phyloP scores from a whole-genome alignment of 2,329 filamentous ascomycete genomes.

The Akanthomyces uredinophilus region DNA sequence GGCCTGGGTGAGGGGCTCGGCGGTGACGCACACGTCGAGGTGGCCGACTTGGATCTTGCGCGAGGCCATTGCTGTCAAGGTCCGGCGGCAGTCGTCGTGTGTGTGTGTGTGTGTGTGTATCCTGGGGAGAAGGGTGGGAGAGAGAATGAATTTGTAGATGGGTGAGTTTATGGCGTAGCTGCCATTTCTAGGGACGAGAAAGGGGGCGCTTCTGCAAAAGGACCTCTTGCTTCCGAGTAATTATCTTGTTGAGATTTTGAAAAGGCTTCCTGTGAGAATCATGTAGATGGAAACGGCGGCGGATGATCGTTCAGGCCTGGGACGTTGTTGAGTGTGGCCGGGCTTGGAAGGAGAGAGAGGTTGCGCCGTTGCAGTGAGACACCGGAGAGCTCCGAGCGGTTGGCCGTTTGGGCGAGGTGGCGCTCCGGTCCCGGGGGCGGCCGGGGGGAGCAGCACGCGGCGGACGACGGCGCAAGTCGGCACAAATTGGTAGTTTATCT shows the following conservation, averaged over 20 bases:
- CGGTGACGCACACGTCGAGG: constrained; percentile 38
- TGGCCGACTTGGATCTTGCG: constrained; percentile 15
- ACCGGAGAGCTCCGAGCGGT: constrained; percentile 1
- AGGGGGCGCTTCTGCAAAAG: too few species aligned
- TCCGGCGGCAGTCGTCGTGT: background rate
- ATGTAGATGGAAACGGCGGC: background rate
- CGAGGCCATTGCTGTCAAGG: background rate
- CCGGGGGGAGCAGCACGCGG: background rate
- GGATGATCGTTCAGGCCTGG: background rate
- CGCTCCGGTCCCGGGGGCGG: constrained; percentile 11
- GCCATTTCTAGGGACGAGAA: too few species aligned
- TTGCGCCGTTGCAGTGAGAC: background rate
- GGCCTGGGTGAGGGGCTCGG: constrained; percentile 61
- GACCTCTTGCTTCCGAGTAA: background rate
- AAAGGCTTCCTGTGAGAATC: background rate
- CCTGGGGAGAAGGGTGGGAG: background rate
- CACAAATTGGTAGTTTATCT: background rate
- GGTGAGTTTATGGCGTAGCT: background rate
- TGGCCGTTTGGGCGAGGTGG: background rate
- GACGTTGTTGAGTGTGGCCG: background rate
- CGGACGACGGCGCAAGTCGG: constrained; percentile 7
- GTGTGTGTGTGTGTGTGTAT: too few species aligned
- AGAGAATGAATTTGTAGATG: background rate
- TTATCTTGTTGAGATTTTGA: background rate
- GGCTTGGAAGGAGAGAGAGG: background rate